These are phyloP conservation scores for Reutealis trisperma DNA, from an alignment of 345 rosid species.

Conservation along the genomic window DNA sequence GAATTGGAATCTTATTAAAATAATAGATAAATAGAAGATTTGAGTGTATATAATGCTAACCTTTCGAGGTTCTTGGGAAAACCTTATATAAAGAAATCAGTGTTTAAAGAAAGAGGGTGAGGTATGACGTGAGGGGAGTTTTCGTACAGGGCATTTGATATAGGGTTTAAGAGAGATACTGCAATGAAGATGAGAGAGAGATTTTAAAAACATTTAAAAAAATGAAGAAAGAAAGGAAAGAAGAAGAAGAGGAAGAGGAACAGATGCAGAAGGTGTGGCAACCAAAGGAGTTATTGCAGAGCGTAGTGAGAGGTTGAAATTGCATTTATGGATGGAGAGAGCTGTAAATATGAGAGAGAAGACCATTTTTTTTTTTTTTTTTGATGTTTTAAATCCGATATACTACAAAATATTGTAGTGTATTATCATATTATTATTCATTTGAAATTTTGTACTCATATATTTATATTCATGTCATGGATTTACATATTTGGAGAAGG, in stretches of 20 bases:
- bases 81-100: neutral
- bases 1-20: too few relatives aligned
- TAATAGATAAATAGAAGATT: neutral
- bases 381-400: neutral
- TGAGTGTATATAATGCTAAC: neutral
- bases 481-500: too few relatives aligned
- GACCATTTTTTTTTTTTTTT: neutral
- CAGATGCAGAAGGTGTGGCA: slow-evolving; percentile 43
- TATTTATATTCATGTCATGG: too few relatives aligned
- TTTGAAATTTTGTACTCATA: too few relatives aligned
- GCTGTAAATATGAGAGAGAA: slow-evolving; percentile 33
- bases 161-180: neutral
- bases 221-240: neutral
- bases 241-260: slow-evolving; percentile 26
- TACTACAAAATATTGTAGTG: too few relatives aligned
- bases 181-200: slow-evolving; percentile 7
- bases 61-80: neutral
- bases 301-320: slow-evolving; percentile 65
- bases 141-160: neutral
- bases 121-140: slow-evolving; percentile 4
- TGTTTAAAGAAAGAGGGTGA: neutral
- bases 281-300: slow-evolving; percentile 69
- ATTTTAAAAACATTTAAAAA: neutral
- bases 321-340: slow-evolving; percentile 67
- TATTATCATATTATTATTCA: too few relatives aligned